Evolutionary conservation across 176 grass and related monocot species (phyloP).

Genomic region (Aechmea fasciata): DNA sequence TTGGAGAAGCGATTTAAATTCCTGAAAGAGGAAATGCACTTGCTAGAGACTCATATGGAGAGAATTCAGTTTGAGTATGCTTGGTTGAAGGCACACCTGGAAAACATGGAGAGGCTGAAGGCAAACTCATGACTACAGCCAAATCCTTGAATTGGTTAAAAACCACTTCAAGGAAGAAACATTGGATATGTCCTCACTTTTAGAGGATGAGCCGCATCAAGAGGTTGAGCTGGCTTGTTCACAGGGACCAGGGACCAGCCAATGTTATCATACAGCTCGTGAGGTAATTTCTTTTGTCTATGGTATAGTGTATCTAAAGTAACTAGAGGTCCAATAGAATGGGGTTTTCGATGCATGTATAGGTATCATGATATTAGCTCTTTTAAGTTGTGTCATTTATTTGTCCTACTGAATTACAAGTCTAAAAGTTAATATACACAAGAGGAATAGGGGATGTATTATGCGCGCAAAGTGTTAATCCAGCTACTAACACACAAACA

Average conservation of each 20-base stretch:
- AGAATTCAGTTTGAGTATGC: slow-evolving; percentile 53
- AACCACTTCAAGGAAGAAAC: not conserved
- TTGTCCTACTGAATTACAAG: no score
- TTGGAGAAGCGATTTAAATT: slow-evolving; percentile 48
- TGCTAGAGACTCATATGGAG: slow-evolving; percentile 60
- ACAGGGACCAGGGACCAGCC: not conserved
- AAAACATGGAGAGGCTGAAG: slow-evolving; percentile 50
- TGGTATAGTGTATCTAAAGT: not conserved
- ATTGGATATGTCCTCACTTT: not conserved
- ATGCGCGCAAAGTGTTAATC: no score
- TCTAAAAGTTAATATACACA: no score
- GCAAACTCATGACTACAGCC: slow-evolving; percentile 15
- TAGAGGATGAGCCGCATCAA: not conserved
- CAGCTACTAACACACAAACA: no score
- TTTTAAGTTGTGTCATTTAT: no score
- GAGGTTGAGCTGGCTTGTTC: not conserved
- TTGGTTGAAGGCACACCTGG: slow-evolving; percentile 61
- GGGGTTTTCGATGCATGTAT: no score
- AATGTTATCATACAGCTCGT: not conserved
- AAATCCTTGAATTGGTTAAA: not conserved
- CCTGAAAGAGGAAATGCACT: slow-evolving; percentile 70
- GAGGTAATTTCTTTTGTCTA: not conserved
- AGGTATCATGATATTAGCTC: no score
- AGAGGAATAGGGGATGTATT: no score
- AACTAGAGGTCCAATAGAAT: no score